Conservation (phyloP, 805 yeast genomes). For the Priceomyces fermenticarens region DNA sequence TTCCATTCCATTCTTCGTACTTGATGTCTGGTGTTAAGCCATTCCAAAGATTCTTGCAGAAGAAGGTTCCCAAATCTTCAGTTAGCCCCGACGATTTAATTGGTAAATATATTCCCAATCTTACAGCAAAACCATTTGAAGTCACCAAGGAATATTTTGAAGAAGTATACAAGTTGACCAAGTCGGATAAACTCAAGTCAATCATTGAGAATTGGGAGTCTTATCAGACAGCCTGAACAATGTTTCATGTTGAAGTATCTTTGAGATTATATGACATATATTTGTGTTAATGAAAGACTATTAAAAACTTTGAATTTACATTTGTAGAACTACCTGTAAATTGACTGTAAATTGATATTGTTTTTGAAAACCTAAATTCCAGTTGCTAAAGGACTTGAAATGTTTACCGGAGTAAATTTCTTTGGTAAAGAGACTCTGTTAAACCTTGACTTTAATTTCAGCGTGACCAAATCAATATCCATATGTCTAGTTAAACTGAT, state of each 20-base stretch:
- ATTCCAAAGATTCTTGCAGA: slow-evolving; percentile 94
- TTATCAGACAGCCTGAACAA: slow-evolving; percentile 51
- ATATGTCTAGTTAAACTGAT: slow-evolving; percentile 87
- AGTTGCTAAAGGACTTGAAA: slow-evolving; percentile 59
- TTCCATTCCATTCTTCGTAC: slow-evolving; percentile 99
- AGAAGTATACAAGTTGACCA: slow-evolving; percentile 89
- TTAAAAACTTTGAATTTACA: background rate
- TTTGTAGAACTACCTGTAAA: background rate
- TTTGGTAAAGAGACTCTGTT: slow-evolving; percentile 87
- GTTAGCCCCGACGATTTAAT: slow-evolving; percentile 91
- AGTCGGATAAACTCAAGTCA: slow-evolving; percentile 84
- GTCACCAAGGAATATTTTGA: slow-evolving; percentile 96
- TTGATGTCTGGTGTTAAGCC: slow-evolving; percentile 98
- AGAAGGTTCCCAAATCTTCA: slow-evolving; percentile 92
- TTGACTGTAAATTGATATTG: no score
- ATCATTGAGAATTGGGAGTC: slow-evolving; percentile 95
- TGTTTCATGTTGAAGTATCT: background rate
- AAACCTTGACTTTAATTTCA: slow-evolving; percentile 76
- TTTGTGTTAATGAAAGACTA: slow-evolving; percentile 1
- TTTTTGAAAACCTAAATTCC: slow-evolving; percentile 12
- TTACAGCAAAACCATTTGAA: slow-evolving; percentile 96
- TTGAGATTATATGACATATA: background rate
- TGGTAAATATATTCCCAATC: slow-evolving; percentile 96
- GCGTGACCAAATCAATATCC: slow-evolving; percentile 85
- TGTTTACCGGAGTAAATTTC: slow-evolving; percentile 85